These are phyloP conservation scores for Geosmithia morbida DNA, from an alignment of 2,329 filamentous ascomycete genomes.

Conservation along the genomic window DNA sequence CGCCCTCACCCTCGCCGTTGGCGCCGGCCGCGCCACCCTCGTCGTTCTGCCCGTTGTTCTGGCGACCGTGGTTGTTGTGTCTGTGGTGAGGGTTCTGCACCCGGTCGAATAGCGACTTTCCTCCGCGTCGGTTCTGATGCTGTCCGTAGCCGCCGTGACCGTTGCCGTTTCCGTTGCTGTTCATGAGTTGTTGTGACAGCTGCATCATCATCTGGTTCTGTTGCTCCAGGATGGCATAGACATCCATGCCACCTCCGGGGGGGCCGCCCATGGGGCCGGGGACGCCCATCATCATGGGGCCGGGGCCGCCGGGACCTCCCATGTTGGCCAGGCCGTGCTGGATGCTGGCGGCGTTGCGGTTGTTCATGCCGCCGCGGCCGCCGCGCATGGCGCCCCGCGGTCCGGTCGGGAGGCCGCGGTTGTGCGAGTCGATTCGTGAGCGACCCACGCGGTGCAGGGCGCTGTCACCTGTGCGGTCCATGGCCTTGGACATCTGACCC, in stretches of 20 bases:
- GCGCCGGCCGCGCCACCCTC: slow-evolving; percentile 18
- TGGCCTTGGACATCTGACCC: slow-evolving; percentile 67
- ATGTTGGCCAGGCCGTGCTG: slow-evolving; percentile 28
- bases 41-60: slow-evolving; percentile 21
- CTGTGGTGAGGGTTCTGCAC: slow-evolving; percentile 38
- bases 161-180: slow-evolving; percentile 24
- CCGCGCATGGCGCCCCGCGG: slow-evolving; percentile 40
- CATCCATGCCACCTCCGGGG: slow-evolving; percentile 34
- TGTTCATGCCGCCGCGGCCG: slow-evolving; percentile 27
- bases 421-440: slow-evolving; percentile 71
- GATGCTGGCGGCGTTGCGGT: slow-evolving; percentile 29
- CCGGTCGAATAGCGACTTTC: slow-evolving; percentile 61
- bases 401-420: slow-evolving; percentile 56
- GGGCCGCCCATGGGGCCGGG: slow-evolving; percentile 25
- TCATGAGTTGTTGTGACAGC: slow-evolving; percentile 48
- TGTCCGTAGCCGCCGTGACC: slow-evolving; percentile 10
- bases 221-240: slow-evolving; percentile 70
- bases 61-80: slow-evolving; percentile 28
- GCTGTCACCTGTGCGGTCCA: slow-evolving; percentile 66
- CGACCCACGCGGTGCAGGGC: slow-evolving; percentile 68
- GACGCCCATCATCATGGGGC: slow-evolving; percentile 28
- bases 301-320: slow-evolving; percentile 9
- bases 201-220: slow-evolving; percentile 79
- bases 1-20: slow-evolving; percentile 23
- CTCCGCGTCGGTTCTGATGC: slow-evolving; percentile 15